Base-by-base conservation (phyloP, 108 stramenopile genomes). In the Skeletonema menzelii region DNA sequence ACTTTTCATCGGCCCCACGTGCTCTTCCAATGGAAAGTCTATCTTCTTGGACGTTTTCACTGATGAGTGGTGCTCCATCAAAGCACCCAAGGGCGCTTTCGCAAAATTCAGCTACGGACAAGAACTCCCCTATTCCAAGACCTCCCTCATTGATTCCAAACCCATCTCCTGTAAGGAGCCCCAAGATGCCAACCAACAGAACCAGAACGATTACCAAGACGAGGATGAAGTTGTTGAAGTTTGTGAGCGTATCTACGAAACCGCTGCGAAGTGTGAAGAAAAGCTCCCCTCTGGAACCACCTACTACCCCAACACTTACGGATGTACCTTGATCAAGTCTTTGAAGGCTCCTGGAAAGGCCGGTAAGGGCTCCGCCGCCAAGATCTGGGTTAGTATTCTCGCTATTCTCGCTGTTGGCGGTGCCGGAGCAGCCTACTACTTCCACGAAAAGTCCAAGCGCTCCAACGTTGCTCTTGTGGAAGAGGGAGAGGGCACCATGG, bases 201-300 rank as follows among this genome's bases (percentile, higher is more conserved):
- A 55, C 17, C 37, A 82, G 34, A 61, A 67, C 47, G 75, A 81
- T 20, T 69, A 76, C n/a, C 49, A 72, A 63, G 78, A 79, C 63
- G 61, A 65, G 6, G 71, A 83, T 60, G 63, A 75, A 14, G 75
- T 86, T 31, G 63, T 73, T 60, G 89, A 93, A 20, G 86, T 90
- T 63, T 95, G 94, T 69, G 70, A 83, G 32, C 35, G 68, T 15
- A 70, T 92, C 0, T 92, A 95, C 64, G 85, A 86, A 17, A 70
- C 61, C 19, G 77, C 91, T 20, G 94, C 86, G 74, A 95, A 95
- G 82, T 95, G 94, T 82, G 94, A 95, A 67, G 72, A 71, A 32
- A 65, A 64, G 5, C 79, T 91, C 53, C 82, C 84, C 67, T 89
- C 86, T 56, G 86, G 77, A 27, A 69, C 59, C 31, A 76, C 62